Evolutionary conservation across 2,329 filamentous ascomycete genomes (phyloP), one percentile per base, ranked within the genome.

Genomic region (Truncatella angustata): DNA sequence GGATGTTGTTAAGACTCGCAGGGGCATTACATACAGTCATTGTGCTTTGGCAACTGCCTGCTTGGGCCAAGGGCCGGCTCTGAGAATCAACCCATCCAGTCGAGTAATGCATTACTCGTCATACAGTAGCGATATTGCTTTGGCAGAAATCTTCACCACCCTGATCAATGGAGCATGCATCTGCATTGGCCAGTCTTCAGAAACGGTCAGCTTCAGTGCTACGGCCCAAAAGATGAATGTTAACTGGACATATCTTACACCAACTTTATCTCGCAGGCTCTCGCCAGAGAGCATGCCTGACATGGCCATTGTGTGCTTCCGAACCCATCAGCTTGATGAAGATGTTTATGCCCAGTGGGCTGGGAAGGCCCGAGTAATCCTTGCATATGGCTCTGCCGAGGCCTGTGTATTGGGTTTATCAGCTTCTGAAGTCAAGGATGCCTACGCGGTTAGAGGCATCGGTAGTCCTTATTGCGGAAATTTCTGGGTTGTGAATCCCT

Each of bases 1-100:
- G 2, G 79, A 80, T 0, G 80, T 79, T 0, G 79, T 80, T 1
- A 77, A 77, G 45, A 76, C 74, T 47, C 80, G 81, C 0, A 82
- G 83, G 52, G 84, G 82, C 1, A 79, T 85, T 11, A 80, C 85
- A 16, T 81, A 87, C 54, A 80, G 80, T 6, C 86, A 89, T 58
- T 70, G 70, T 0, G 77, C 81, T 1, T 71, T 87, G 1, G 79
- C 80, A 1, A 81, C 82, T 0, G 73, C 76, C 0, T 76, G 82
- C 43, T 60, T 76, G 3, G 73, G 75, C 0, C 79, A 85, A 58
- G 78, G 73, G 0, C 67, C 73, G 0, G 73, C 75, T 0, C 66
- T 85, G 2, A 70, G 73, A 2, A 79, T 84, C 47, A 73, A 71
- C 45, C 68, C 62, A 5, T 66, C 65, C 1, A 83, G 82, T 10